Conservation (phyloP, 306 rosid genomes). For the Vigna hirtella region DNA sequence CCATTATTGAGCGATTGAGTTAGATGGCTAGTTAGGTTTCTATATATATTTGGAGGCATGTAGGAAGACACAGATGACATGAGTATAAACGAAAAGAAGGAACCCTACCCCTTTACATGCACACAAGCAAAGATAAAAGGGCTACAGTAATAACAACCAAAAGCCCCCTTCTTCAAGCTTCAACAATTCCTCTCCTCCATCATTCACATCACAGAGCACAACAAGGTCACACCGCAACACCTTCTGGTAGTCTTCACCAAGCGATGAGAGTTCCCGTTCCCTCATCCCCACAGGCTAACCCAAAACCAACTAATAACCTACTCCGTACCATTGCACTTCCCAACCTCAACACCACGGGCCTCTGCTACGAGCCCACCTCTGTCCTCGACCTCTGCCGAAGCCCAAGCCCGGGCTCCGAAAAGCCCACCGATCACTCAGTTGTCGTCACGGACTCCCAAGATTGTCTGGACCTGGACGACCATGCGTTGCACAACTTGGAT, state of each 20-base stretch:
- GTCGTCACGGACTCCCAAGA: conserved; percentile 35
- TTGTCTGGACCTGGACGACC: conserved; percentile 70
- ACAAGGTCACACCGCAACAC: not conserved
- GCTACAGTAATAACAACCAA: conserved; percentile 56
- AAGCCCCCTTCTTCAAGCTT: conserved; percentile 53
- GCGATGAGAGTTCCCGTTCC: conserved; percentile 80
- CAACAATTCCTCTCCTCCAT: not conserved
- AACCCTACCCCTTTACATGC: conserved; percentile 48
- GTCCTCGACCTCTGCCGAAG: conserved; percentile 84
- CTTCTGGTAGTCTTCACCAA: conserved; percentile 25
- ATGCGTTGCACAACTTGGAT: conserved; percentile 64
- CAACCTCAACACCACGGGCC: conserved; percentile 34
- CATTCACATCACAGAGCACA: not conserved
- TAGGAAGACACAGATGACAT: not conserved
- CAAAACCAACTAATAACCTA: conserved; percentile 46
- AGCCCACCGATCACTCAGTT: conserved; percentile 37
- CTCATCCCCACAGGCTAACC: conserved; percentile 51
- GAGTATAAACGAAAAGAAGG: not conserved
- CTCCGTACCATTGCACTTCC: conserved; percentile 40
- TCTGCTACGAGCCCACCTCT: conserved; percentile 81
- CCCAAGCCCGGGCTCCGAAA: conserved; percentile 64
- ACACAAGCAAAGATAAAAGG: conserved; percentile 75
- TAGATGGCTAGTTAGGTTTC: conserved; percentile 43
- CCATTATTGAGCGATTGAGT: conserved; percentile 4
- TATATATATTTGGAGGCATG: not conserved